These are phyloP conservation scores for Oryza nivara DNA, from an alignment of 176 grass and related monocot species.

Conservation along the genomic window DNA sequence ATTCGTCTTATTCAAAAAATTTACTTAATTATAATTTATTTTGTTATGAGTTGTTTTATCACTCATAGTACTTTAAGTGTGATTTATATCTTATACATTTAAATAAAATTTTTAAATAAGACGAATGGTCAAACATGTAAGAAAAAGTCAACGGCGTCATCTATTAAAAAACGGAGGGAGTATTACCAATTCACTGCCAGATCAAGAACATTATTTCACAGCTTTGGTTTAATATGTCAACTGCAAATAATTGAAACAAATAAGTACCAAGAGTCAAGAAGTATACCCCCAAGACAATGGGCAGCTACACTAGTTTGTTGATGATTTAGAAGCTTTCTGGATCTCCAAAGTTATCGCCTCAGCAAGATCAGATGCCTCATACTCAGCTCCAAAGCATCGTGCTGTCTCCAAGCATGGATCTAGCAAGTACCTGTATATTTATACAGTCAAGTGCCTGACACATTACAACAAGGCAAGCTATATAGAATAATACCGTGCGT, in stretches of 20 bases:
- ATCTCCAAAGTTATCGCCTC: slow-evolving; percentile 72
- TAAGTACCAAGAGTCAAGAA: slow-evolving; percentile 34
- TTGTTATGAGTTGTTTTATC: too few relatives aligned
- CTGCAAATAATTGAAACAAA: slow-evolving; percentile 40
- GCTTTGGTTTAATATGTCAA: slow-evolving; percentile 31
- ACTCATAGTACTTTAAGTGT: too few relatives aligned
- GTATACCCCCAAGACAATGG: slow-evolving; percentile 23
- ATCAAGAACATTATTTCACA: slow-evolving; percentile 23
- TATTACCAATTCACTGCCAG: slow-evolving; percentile 28
- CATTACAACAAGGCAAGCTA: slow-evolving; percentile 23
- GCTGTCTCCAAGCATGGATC: slow-evolving; percentile 91
- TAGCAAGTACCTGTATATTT: slow-evolving; percentile 76
- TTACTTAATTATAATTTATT: too few relatives aligned
- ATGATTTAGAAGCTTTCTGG: slow-evolving; percentile 58
- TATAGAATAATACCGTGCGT: not conserved
- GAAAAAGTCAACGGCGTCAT: too few relatives aligned
- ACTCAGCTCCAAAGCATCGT: slow-evolving; percentile 82
- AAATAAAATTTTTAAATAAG: too few relatives aligned
- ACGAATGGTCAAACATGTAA: too few relatives aligned
- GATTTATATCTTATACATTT: too few relatives aligned
- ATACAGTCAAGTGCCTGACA: slow-evolving; percentile 32
- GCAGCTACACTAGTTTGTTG: slow-evolving; percentile 36
- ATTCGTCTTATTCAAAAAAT: too few relatives aligned
- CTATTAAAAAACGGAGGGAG: too few relatives aligned
- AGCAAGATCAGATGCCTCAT: slow-evolving; percentile 72